These are phyloP conservation scores for Amanita pallidorosea DNA, from an alignment of 768 basidiomycete genomes.

Conservation along the genomic window DNA sequence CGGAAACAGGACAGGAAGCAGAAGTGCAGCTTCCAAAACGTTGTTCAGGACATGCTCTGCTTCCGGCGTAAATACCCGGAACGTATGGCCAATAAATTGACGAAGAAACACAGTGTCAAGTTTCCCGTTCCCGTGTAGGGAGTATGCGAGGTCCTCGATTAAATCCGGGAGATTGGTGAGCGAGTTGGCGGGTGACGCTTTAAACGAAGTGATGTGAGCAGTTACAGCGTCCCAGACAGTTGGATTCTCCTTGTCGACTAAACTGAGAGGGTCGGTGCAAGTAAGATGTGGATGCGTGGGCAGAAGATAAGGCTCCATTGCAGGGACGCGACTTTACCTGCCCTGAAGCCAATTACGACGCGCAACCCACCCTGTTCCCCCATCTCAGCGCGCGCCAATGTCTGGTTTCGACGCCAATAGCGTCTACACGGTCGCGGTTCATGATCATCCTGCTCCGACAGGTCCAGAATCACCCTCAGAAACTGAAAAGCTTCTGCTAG, in stretches of 20 bases:
- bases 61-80: constrained; percentile 7
- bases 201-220: constrained; percentile 12
- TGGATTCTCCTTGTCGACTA: constrained; percentile 16
- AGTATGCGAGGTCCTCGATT: constrained; percentile 21
- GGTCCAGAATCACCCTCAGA: constrained; percentile 69
- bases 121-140: constrained; percentile 19
- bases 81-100: constrained; percentile 10
- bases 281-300: constrained; percentile 15
- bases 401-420: constrained; percentile 82
- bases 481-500: constrained; percentile 67
- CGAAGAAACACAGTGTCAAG: constrained; percentile 13
- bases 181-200: constrained; percentile 6
- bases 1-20: constrained; percentile 17
- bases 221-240: constrained; percentile 18
- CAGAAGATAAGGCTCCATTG: constrained; percentile 11
- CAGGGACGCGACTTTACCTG: constrained; percentile 18
- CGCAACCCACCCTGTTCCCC: constrained; percentile 6
- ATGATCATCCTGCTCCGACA: constrained; percentile 44
- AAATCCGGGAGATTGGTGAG: constrained; percentile 15
- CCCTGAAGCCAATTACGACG: constrained; percentile 21
- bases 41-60: constrained; percentile 10
- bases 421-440: constrained; percentile 73
- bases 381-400: constrained; percentile 33
- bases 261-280: constrained; percentile 19
- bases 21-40: constrained; percentile 17